phyloP scores from a whole-genome alignment of 164 flowering plant genomes.

The Nelumbo lutea region DNA sequence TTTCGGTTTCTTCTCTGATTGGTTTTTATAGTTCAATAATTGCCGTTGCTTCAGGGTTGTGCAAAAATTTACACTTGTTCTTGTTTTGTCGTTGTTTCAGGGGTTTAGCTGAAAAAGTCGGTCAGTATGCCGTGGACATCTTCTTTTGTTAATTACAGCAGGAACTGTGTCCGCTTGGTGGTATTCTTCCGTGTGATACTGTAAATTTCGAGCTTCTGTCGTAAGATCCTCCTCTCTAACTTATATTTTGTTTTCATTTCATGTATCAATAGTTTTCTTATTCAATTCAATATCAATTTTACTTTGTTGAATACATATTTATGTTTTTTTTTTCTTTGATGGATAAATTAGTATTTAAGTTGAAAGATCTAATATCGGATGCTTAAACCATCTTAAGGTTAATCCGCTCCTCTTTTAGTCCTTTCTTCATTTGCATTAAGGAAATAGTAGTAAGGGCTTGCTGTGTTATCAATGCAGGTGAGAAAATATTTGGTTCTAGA shows the following conservation, averaged over 20 bases:
- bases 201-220: slow-evolving; percentile 13
- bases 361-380: not conserved
- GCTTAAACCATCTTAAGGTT: not conserved
- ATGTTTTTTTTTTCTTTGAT: not conserved
- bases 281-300: too few species aligned
- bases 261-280: not conserved
- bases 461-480: slow-evolving; percentile 22
- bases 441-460: not conserved
- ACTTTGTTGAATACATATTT: not conserved
- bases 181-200: slow-evolving; percentile 27
- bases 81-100: not conserved
- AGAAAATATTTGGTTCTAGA: slow-evolving; percentile 2
- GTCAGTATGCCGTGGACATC: not conserved
- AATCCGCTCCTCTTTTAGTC: not conserved
- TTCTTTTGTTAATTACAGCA: slow-evolving; percentile 10
- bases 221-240: slow-evolving; percentile 1
- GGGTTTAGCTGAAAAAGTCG: not conserved
- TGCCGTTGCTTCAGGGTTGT: not conserved
- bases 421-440: not conserved
- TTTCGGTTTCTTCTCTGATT: not conserved
- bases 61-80: not conserved
- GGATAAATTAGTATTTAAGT: not conserved
- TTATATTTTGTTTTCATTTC: not conserved
- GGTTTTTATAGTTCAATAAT: not conserved
- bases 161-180: slow-evolving; percentile 16